Evolutionary conservation across 1,284 basidiomycete species (phyloP).

Genomic region (Apiotrichum gamsii): DNA sequence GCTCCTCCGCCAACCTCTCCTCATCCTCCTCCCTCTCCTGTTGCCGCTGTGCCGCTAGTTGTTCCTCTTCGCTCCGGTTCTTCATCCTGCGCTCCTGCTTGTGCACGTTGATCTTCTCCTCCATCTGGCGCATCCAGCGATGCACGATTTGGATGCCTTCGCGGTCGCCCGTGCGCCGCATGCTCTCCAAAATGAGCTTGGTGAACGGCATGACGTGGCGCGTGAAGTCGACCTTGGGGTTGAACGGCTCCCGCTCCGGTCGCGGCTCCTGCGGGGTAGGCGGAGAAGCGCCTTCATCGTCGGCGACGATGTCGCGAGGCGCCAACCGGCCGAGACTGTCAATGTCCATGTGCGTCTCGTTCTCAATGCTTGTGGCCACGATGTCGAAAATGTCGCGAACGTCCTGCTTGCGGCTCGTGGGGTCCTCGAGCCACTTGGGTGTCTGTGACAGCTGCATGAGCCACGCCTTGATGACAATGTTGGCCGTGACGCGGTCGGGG

Average conservation of each 20-base stretch:
- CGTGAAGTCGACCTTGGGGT: slow-evolving; percentile 11
- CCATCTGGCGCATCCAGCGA: slow-evolving; percentile 14
- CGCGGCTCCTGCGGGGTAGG: too few relatives aligned
- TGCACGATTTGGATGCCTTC: slow-evolving; percentile 17
- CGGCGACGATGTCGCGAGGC: background rate
- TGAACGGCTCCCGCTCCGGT: slow-evolving; percentile 4
- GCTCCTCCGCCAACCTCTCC: too few relatives aligned
- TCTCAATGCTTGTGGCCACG: slow-evolving; percentile 9
- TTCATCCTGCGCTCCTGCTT: too few relatives aligned
- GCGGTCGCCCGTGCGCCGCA: slow-evolving; percentile 24
- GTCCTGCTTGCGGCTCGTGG: slow-evolving; percentile 1
- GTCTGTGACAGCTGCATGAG: slow-evolving; percentile 12
- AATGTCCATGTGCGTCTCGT: background rate
- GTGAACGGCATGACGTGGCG: slow-evolving; percentile 32
- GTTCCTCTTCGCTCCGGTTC: too few relatives aligned
- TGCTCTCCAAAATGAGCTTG: slow-evolving; percentile 22
- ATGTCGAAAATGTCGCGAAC: slow-evolving; percentile 16
- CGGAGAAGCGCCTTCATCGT: background rate
- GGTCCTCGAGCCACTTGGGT: background rate
- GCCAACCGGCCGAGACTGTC: too few relatives aligned
- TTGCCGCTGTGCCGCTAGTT: background rate
- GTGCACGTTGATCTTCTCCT: background rate
- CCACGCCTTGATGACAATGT: slow-evolving; percentile 40
- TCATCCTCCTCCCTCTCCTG: slow-evolving; percentile 1
- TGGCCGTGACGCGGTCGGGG: slow-evolving; percentile 40